phyloP scores from a whole-genome alignment of 2,329 filamentous ascomycete genomes.

The Lasiodiplodia sp. region DNA sequence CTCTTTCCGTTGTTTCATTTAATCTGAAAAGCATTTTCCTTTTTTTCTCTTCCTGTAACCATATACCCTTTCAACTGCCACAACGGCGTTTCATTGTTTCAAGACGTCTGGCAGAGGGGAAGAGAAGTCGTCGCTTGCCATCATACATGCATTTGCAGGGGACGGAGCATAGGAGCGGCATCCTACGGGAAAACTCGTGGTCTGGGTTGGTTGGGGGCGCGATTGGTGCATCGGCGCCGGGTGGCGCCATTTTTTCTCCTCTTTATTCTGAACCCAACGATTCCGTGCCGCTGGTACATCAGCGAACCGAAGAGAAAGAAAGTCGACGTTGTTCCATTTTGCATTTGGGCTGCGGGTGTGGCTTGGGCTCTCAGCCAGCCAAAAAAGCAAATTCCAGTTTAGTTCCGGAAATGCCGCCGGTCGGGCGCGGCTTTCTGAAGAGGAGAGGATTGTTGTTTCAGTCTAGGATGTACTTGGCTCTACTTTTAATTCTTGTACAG shows the following conservation, averaged over 20 bases:
- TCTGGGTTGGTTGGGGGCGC: not conserved
- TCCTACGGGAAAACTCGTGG: constrained; percentile 4
- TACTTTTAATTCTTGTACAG: not conserved
- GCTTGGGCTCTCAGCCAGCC: not conserved
- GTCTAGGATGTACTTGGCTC: not conserved
- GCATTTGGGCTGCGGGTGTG: not conserved
- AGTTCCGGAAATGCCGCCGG: not conserved
- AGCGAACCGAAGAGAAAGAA: not conserved
- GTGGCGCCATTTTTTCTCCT: constrained; percentile 13
- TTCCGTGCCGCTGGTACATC: not conserved
- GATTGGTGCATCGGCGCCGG: constrained; percentile 13
- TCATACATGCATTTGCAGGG: constrained; percentile 1
- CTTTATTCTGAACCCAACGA: not conserved
- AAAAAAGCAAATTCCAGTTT: not conserved
- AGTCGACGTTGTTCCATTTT: not conserved
- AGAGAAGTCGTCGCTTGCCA: not conserved
- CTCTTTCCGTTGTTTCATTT: not conserved
- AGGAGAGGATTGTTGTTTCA: not conserved
- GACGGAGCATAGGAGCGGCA: constrained; percentile 7
- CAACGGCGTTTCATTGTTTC: not conserved
- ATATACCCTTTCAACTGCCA: not conserved
- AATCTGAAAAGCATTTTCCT: not conserved
- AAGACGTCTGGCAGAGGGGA: not conserved
- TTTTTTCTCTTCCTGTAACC: not conserved
- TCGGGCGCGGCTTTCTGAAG: not conserved